Evolutionary conservation across 2,329 filamentous ascomycete species (phyloP), one percentile per base, ranked within the genome.

Genomic region (Fusarium anguioides): DNA sequence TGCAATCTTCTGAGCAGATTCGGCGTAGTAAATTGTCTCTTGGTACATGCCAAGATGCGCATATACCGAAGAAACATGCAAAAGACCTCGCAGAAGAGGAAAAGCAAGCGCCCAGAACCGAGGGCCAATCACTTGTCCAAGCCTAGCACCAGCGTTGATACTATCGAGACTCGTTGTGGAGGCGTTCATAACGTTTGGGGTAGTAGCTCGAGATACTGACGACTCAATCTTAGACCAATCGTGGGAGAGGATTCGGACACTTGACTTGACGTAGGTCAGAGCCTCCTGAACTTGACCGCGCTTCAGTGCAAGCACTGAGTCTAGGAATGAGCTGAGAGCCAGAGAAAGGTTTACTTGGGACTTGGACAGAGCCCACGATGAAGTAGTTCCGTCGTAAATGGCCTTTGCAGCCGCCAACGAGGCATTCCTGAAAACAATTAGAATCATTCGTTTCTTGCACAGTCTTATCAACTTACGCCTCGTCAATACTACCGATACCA

Each of bases 21-120:
- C 91, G 3, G 91, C 90, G 70, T 97, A 96, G 75, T 94, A 96
- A 1, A 95, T 81, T 3, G 95, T 95, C 76, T 98, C 95, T 61
- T 93, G 89, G 66, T 94, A 93, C 79, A 97, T 86, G 26, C 96
- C 96, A 65, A 96, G 87, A 67, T 97, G 91, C 2, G 91, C 88
- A 70, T 94, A 97, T 2, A 97, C 82, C 6, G 86, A 85, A 1
- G 93, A 93, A 5, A 97, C 85, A 58, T 94, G 89, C 60, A 89
- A 79, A 15, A 97, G 81, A 55, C 89, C 88, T 27, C 87, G 85
- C 70, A 94, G 89, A 20, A 97, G 84, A 2, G 90, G 88, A 26
- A 88, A 86, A 9, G 96, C 89, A 20, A 97, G 82, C 8, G 86
- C 83, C 95, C 95, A 98, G 72, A 95, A 94, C 4, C 87, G 84